Percentiles rank a stretch among this genome's conserved stretches.
phyloP scores from a whole-genome alignment of 1,284 basidiomycete species.

The Trametes polyzona region DNA sequence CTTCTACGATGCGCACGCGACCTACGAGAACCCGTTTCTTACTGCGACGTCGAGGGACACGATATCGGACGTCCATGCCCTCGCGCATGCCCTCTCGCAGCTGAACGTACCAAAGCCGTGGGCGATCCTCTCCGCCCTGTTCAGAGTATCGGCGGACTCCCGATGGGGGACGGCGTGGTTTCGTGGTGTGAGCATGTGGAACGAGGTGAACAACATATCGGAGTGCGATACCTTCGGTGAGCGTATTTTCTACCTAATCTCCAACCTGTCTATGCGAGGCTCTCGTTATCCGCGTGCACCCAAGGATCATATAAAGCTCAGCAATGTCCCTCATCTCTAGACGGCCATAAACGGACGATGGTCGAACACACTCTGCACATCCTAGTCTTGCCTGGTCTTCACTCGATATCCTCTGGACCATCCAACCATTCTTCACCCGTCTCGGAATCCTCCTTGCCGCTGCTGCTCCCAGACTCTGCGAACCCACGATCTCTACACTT shows the following conservation, averaged over 20 bases:
- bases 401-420: constrained; percentile 22
- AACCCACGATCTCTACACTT: constrained; percentile 10
- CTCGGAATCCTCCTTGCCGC: constrained; percentile 17
- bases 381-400: constrained; percentile 43
- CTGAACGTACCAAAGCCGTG: constrained; percentile 68
- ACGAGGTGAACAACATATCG: constrained; percentile 70
- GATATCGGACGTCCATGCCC: constrained; percentile 67
- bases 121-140: constrained; percentile 58
- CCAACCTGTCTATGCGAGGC: no score
- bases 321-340: constrained; percentile 39
- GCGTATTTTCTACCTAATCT: constrained; percentile 29
- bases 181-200: constrained; percentile 67
- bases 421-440: neutral
- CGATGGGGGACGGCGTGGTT: constrained; percentile 47
- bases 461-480: constrained; percentile 36
- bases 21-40: constrained; percentile 76
- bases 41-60: constrained; percentile 72
- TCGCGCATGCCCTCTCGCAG: constrained; percentile 58
- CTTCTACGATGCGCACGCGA: constrained; percentile 71
- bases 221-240: constrained; percentile 78
- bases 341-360: constrained; percentile 70
- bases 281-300: neutral
- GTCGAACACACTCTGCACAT: constrained; percentile 62
- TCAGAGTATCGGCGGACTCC: constrained; percentile 46
- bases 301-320: constrained; percentile 5